Evolutionary conservation across 805 yeast genomes (phyloP), one percentile per base, ranked within the genome.

Genomic region (Phaffomyces thermotolerans): DNA sequence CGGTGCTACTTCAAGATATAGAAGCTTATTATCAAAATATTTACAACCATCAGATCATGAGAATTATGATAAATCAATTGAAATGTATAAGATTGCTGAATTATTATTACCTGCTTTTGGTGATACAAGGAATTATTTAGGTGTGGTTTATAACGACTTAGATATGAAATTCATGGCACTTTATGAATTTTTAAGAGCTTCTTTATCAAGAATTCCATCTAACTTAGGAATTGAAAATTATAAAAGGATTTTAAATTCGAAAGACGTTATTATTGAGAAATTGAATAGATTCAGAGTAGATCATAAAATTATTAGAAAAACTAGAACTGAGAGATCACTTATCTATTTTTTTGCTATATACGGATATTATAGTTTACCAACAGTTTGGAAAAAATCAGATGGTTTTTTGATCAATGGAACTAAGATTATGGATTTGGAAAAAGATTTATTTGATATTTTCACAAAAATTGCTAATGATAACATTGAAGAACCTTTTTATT

Each of bases 101-200:
- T 54, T 75, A 24, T 61, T 83, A 17, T 59, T 81, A 24, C 90
- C 91, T 1, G 76, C 86, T 0, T 67, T 80, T 44, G 84, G 84
- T 42, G 89, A 81, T 52, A 81, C 78, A 25, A 75, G 75, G 51
- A 77, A 77, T 50, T 80, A 77, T 51, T 68, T 76, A 39, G 85
- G 81, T 3, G 72, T 79, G 23, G 65, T 71, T 34, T 69, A 75
- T 47, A 76, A 78, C 67, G 73, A 51, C 4, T 39, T 41, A 10
- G 50, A 41, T 14, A 40, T 46, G 15, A 44, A 29, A 22, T 23
- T 57, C 4, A 24, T 37, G 12, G 70, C 76, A 0, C 53, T 63
- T 20, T 62, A 70, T 46, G 73, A 75, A 67, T 72, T 73, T 37
- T 47, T 67, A 42, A 60, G 78, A 42, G 68, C 76, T 1, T 67